Conservation (phyloP, 257 asterid species). For the Gynochthodes officinalis region DNA sequence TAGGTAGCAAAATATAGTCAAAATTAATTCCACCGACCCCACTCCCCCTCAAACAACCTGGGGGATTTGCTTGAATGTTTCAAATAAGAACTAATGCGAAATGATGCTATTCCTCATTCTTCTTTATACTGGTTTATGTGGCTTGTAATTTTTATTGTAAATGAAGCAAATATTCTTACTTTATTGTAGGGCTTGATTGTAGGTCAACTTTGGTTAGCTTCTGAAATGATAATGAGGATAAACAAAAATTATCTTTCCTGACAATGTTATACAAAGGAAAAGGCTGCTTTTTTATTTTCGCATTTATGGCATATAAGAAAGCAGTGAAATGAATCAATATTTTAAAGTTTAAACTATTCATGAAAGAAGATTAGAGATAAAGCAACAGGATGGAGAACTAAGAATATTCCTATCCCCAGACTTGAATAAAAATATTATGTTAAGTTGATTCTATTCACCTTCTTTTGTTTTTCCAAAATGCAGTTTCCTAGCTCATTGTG, state of each 20-base stretch:
- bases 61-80: too few relatives aligned
- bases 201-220: neutral
- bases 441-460: neutral
- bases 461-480: neutral
- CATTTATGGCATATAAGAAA: neutral
- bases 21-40: too few relatives aligned
- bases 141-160: too few relatives aligned
- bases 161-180: too few relatives aligned
- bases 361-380: neutral
- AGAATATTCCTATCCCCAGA: neutral
- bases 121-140: too few relatives aligned
- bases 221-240: neutral
- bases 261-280: neutral
- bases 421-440: neutral
- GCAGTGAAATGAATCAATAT: neutral
- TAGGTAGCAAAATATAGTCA: too few relatives aligned
- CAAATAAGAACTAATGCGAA: too few relatives aligned
- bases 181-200: too few relatives aligned
- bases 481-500: too few relatives aligned
- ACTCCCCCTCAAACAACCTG: too few relatives aligned
- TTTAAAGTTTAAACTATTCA: neutral
- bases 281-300: neutral
- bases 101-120: too few relatives aligned
- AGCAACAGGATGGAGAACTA: neutral
- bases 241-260: neutral